Evolutionary conservation across 2,329 filamentous ascomycete genomes (phyloP).

Genomic region (Pseudogymnoascus sp.): DNA sequence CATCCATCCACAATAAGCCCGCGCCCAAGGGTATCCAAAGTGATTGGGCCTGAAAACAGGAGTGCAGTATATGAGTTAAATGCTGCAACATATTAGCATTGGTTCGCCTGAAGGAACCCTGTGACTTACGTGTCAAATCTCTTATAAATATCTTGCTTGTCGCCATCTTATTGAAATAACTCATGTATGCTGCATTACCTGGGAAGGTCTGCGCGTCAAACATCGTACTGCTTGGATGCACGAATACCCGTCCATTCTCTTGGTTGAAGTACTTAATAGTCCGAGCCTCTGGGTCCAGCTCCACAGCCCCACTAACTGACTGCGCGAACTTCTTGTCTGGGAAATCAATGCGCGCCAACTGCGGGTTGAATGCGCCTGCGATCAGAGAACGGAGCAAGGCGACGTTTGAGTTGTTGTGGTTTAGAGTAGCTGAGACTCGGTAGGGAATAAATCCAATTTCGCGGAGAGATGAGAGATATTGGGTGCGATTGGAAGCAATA

Average conservation of each 20-base stretch:
- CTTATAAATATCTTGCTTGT: slow-evolving; percentile 89
- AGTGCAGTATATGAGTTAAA: slow-evolving; percentile 86
- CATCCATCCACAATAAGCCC: slow-evolving; percentile 89
- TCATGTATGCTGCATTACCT: slow-evolving; percentile 68
- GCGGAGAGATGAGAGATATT: slow-evolving; percentile 78
- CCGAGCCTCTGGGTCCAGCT: slow-evolving; percentile 83
- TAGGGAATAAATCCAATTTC: slow-evolving; percentile 71
- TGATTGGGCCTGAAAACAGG: slow-evolving; percentile 78
- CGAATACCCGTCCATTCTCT: slow-evolving; percentile 80
- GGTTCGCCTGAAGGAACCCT: background rate
- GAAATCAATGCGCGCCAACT: slow-evolving; percentile 85
- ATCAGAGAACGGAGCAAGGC: slow-evolving; percentile 31
- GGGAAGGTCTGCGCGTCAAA: slow-evolving; percentile 78
- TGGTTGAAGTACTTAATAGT: slow-evolving; percentile 91
- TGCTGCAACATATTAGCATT: slow-evolving; percentile 38
- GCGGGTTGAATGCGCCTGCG: slow-evolving; percentile 55
- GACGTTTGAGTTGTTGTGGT: slow-evolving; percentile 40
- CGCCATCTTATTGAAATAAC: slow-evolving; percentile 86
- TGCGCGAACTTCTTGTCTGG: slow-evolving; percentile 93
- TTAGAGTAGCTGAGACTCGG: slow-evolving; percentile 33
- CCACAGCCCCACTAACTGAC: slow-evolving; percentile 80
- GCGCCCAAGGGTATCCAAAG: slow-evolving; percentile 78
- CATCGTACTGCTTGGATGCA: slow-evolving; percentile 81
- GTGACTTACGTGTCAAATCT: slow-evolving; percentile 72
- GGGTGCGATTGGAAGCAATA: slow-evolving; percentile 76